These are phyloP conservation scores for Fusarium drepaniforme DNA, from an alignment of 2,329 filamentous ascomycete species.

Conservation along the genomic window DNA sequence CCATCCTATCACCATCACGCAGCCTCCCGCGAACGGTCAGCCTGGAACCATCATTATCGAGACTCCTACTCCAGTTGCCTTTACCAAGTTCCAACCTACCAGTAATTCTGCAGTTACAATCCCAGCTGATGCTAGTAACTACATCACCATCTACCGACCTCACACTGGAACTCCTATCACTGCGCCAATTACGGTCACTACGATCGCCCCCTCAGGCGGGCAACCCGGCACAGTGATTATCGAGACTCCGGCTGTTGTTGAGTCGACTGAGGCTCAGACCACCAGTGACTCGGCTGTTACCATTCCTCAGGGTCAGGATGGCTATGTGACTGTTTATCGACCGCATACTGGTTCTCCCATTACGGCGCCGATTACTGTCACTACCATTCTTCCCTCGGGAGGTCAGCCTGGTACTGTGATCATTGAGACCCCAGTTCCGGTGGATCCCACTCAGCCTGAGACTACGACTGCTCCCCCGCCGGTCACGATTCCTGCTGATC, in stretches of 20 bases:
- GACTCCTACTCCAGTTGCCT: conserved; percentile 23
- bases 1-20: conserved; percentile 29
- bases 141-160: conserved; percentile 30
- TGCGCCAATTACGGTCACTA: conserved; percentile 32
- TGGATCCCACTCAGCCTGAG: background rate
- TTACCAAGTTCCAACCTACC: conserved; percentile 27
- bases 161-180: conserved; percentile 27
- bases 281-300: background rate
- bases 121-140: conserved; percentile 4
- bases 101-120: conserved; percentile 12
- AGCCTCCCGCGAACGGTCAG: conserved; percentile 13
- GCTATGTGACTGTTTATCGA: conserved; percentile 22
- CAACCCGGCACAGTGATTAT: conserved; percentile 34
- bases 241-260: conserved; percentile 20
- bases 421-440: conserved; percentile 22
- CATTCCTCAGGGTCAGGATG: background rate
- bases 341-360: conserved; percentile 32
- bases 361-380: conserved; percentile 32
- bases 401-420: conserved; percentile 34
- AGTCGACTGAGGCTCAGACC: background rate
- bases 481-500: conserved; percentile 23
- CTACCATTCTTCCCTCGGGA: conserved; percentile 20
- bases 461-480: conserved; percentile 10
- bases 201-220: conserved; percentile 31
- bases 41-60: conserved; percentile 34